Evolutionary conservation across 192 early-diverging fungal species (phyloP).

Genomic region (Chytriomyces sp.): DNA sequence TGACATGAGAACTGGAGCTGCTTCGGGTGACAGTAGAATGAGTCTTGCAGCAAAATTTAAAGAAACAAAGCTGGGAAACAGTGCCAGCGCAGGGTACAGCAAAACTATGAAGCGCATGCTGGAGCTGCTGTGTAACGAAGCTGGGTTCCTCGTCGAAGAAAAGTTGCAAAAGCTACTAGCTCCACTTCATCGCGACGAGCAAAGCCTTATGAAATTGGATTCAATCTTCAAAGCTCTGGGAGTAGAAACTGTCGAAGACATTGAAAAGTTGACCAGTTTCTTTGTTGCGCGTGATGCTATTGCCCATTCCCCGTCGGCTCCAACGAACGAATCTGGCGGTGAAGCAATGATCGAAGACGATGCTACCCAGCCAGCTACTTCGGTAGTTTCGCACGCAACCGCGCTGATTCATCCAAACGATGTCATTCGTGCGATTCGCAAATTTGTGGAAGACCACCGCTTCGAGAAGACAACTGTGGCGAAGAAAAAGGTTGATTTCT

Average conservation of each 20-base stretch:
- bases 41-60: conserved; percentile 44
- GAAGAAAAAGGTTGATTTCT: conserved; percentile 3
- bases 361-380: not conserved
- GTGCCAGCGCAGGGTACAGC: conserved; percentile 28
- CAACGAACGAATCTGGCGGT: not conserved
- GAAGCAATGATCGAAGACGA: not conserved
- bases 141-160: conserved; percentile 63
- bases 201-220: conserved; percentile 61
- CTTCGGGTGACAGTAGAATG: conserved; percentile 15
- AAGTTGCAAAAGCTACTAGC: conserved; percentile 63
- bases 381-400: not conserved
- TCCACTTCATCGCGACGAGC: conserved; percentile 57
- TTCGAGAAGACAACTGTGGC: conserved; percentile 16
- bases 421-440: conserved; percentile 49
- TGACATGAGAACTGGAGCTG: conserved; percentile 1
- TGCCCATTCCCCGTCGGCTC: not conserved
- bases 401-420: conserved; percentile 56
- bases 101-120: conserved; percentile 56
- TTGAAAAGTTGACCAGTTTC: conserved; percentile 52
- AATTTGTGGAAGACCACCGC: conserved; percentile 50
- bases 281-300: conserved; percentile 41
- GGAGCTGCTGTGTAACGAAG: conserved; percentile 60
- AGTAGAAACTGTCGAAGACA: conserved; percentile 61
- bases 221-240: conserved; percentile 63
- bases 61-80: conserved; percentile 33